Evolutionary conservation across 2,329 filamentous ascomycete genomes (phyloP).

Genomic region (Colletotrichum sp.): DNA sequence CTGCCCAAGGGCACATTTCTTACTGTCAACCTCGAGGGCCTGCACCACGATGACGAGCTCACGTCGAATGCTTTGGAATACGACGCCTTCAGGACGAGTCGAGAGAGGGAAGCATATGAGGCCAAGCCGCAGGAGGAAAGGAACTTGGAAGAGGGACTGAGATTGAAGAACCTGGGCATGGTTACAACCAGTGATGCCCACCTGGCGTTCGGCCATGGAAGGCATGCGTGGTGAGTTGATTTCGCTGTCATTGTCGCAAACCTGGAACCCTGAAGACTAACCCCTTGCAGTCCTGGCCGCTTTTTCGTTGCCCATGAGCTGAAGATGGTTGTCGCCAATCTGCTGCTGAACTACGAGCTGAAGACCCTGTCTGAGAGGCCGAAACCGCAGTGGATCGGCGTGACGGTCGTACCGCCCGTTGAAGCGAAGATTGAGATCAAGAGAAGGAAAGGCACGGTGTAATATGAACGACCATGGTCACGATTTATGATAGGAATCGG

Average conservation of each 20-base stretch:
- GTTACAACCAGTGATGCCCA: constrained; percentile 57
- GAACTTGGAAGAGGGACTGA: constrained; percentile 33
- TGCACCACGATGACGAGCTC: constrained; percentile 51
- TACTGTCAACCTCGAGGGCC: constrained; percentile 46
- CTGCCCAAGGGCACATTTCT: constrained; percentile 48
- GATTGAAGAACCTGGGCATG: constrained; percentile 50
- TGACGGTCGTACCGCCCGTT: constrained; percentile 43
- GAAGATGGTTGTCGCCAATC: constrained; percentile 57
- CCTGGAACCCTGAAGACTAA: neutral
- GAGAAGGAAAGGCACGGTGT: constrained; percentile 23
- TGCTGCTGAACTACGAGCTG: constrained; percentile 59
- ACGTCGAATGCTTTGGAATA: constrained; percentile 47
- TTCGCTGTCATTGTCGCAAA: accelerated
- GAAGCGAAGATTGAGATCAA: constrained; percentile 34
- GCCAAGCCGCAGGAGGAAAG: constrained; percentile 29
- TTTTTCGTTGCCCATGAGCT: constrained; percentile 62
- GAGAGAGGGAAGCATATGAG: constrained; percentile 42
- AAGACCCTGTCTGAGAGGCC: constrained; percentile 43
- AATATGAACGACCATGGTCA: neutral
- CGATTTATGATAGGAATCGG: neutral
- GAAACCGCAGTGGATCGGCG: constrained; percentile 47
- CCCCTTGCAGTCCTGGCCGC: constrained; percentile 47
- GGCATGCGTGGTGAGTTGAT: constrained; percentile 49
- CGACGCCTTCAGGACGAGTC: constrained; percentile 54
- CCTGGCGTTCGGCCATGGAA: constrained; percentile 61